phyloP scores from a whole-genome alignment of 805 yeast genomes.

The Ogataea siamensis region DNA sequence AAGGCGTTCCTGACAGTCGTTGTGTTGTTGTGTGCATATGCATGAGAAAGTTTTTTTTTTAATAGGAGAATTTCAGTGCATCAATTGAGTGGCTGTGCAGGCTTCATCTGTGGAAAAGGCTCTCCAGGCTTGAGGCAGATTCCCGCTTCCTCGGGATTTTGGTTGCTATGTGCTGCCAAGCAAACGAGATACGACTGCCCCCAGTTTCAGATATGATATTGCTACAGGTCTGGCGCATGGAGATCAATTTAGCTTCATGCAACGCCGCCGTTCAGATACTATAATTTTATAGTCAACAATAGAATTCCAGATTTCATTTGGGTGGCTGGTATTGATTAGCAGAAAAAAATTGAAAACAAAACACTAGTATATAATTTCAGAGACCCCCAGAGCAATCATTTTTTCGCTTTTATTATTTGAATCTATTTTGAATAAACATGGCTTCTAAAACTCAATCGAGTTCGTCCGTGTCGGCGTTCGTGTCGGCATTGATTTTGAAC shows the following conservation, averaged over 20 bases:
- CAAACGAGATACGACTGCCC: not conserved
- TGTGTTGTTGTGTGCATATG: conserved; percentile 2
- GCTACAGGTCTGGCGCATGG: not conserved
- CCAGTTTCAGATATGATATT: not conserved
- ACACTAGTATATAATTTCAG: conserved; percentile 4
- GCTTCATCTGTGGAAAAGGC: not conserved
- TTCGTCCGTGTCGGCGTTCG: conserved; percentile 48
- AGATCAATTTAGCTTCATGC: not conserved
- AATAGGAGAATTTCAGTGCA: not conserved
- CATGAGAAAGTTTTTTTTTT: conserved; percentile 1
- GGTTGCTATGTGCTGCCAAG: not conserved
- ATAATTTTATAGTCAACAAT: conserved; percentile 4
- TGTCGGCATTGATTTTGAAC: conserved; percentile 47
- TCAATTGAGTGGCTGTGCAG: not conserved
- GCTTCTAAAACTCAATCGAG: conserved; percentile 8
- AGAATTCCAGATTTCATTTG: conserved; percentile 4
- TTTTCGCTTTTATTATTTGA: not conserved
- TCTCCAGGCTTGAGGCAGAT: not conserved
- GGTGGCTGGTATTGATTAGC: conserved; percentile 7
- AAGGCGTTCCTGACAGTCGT: conserved; percentile 4
- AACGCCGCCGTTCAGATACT: conserved; percentile 5
- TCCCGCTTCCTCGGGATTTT: not conserved
- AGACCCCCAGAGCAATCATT: not conserved
- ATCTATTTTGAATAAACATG: not conserved
- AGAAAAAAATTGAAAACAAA: conserved; percentile 8